Evolutionary conservation across 129 eudicot genomes (phyloP).

Genomic region (Tagetes patula): DNA sequence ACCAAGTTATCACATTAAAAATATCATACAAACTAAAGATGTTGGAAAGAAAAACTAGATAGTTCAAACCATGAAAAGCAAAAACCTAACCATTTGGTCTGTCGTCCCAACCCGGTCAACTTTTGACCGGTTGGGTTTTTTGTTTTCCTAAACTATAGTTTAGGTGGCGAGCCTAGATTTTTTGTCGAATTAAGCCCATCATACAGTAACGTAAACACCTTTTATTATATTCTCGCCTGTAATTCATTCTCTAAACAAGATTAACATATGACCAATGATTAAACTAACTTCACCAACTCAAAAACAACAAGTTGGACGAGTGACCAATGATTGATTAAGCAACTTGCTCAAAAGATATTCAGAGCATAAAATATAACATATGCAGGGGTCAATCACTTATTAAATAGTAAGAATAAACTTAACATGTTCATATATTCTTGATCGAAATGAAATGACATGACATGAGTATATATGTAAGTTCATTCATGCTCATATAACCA

Average conservation of each 20-base stretch:
- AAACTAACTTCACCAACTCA: neutral
- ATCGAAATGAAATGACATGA: constrained; percentile 10
- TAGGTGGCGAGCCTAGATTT: too few relatives aligned
- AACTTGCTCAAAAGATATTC: constrained; percentile 1
- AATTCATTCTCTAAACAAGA: too few relatives aligned
- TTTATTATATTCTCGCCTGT: too few relatives aligned
- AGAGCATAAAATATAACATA: neutral
- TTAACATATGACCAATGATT: too few relatives aligned
- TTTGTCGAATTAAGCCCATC: too few relatives aligned
- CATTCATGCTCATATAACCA: neutral
- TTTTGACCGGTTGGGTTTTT: neutral
- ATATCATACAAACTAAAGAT: neutral
- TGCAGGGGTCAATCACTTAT: neutral
- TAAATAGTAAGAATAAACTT: constrained; percentile 21
- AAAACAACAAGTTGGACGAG: constrained; percentile 6
- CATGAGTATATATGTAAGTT: neutral
- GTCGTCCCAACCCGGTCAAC: neutral
- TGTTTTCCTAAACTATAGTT: too few relatives aligned
- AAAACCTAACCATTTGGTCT: neutral
- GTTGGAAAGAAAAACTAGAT: too few relatives aligned
- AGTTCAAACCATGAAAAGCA: too few relatives aligned
- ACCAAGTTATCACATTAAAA: neutral
- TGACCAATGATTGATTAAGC: neutral
- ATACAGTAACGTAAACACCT: too few relatives aligned
- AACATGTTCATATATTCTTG: constrained; percentile 22